Evolutionary conservation across 345 rosid genomes (phyloP), one percentile per base, ranked within the genome.

Genomic region (Brassica cretica): DNA sequence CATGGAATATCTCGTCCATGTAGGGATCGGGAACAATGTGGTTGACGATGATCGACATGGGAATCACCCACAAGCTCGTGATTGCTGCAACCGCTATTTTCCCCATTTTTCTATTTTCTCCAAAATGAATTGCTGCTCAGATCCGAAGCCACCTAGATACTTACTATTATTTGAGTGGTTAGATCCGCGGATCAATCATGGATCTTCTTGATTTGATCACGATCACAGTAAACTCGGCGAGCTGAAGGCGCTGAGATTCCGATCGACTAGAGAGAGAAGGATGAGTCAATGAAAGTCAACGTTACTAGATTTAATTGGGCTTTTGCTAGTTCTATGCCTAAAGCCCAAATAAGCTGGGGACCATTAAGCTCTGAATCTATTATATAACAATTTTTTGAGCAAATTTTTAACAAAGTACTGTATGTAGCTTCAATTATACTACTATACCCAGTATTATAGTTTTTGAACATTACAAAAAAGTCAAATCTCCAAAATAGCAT

Each of bases 1-100:
- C 84, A 69, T 95, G 99, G 71, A 95, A 93, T 59, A 93, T 93
- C 85, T 93, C 99, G 82, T 93, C 99, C 99, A 95, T 93, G 84
- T 89, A 95, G 21, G 98, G 92, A 8, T 84, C 89, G 0, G 93
- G 90, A 74, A 93, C 97, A 79, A 90, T 82, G 64, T 80, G 82
- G 62, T 90, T 90, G 60, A 95, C 88, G 24, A 95, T 79, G 8
- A 93, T 76, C 81, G 97, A 87, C 9, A 84, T 46, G 4, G 97
- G 93, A 82, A 93, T 82, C 53, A 86, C 89, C 96, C 96, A 95
- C n/a, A 84, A 64, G 88, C 91, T 86, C 83, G 84, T 90, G 6
- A 90, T 82, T 56, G 84, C 84, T 19, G 86, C 97, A 35, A 89
- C 90, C 18, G 85, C 86, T 29, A 81, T 14, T 79, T 81, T 90